These are phyloP conservation scores for Aureoboletus auriporus DNA, from an alignment of 768 basidiomycete genomes.

Conservation along the genomic window DNA sequence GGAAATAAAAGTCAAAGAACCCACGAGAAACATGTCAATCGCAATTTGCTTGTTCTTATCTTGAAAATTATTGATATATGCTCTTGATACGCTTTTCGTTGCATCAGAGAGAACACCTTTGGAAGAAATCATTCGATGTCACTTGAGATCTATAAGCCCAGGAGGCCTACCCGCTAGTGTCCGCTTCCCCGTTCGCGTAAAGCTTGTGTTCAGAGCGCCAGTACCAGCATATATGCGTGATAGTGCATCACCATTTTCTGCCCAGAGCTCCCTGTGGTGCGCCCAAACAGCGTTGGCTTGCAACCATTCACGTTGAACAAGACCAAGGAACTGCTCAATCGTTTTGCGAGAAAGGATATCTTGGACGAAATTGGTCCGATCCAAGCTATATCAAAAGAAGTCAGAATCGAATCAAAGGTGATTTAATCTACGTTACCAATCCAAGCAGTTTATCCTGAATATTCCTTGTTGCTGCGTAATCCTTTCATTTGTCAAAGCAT, in stretches of 20 bases:
- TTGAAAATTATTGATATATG: constrained; percentile 97
- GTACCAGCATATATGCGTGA: constrained; percentile 94
- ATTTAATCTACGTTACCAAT: constrained; percentile 58
- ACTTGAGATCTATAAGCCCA: background rate
- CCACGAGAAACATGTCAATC: constrained; percentile 92
- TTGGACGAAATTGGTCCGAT: constrained; percentile 96
- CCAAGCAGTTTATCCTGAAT: constrained; percentile 93
- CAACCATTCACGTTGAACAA: constrained; percentile 76
- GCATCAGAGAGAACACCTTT: constrained; percentile 90
- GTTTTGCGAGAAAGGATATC: constrained; percentile 85
- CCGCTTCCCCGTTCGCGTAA: constrained; percentile 91
- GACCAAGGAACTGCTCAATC: constrained; percentile 76
- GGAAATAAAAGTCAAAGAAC: constrained; percentile 20
- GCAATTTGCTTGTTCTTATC: constrained; percentile 92
- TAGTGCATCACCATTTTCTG: constrained; percentile 91
- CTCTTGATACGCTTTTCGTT: constrained; percentile 91
- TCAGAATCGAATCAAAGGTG: background rate
- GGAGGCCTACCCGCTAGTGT: constrained; percentile 69
- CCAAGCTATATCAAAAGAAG: constrained; percentile 53
- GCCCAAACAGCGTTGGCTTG: constrained; percentile 70
- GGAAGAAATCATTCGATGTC: constrained; percentile 5
- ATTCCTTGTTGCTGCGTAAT: constrained; percentile 90
- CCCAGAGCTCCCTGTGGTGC: constrained; percentile 92
- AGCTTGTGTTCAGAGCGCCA: constrained; percentile 91
- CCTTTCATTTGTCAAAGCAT: constrained; percentile 57